phyloP scores from a whole-genome alignment of 1,284 basidiomycete genomes.

The Kalmanozyma brasiliensis region DNA sequence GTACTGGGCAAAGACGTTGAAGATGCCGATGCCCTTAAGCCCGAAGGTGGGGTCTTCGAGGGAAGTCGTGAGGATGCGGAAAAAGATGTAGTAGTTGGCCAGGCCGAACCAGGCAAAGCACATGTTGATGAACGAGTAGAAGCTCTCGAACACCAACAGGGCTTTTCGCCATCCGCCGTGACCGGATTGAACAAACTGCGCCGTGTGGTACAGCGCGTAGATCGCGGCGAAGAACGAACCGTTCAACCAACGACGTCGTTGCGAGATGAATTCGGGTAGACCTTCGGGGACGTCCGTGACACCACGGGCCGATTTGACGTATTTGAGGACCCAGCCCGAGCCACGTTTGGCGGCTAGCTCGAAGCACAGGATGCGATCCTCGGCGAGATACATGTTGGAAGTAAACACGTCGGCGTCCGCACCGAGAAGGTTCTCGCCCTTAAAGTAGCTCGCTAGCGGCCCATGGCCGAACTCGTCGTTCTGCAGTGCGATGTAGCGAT shows the following conservation, averaged over 20 bases:
- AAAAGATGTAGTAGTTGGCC: constrained; percentile 96
- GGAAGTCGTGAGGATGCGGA: constrained; percentile 89
- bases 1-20: constrained; percentile 86
- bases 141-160: constrained; percentile 80
- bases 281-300: constrained; percentile 95
- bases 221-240: constrained; percentile 88
- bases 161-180: constrained; percentile 83
- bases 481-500: constrained; percentile 84
- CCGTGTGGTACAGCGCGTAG: constrained; percentile 74
- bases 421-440: constrained; percentile 90
- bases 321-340: constrained; percentile 91
- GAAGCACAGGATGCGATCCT: constrained; percentile 88
- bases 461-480: constrained; percentile 87
- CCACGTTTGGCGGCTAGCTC: constrained; percentile 93
- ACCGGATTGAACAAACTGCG: constrained; percentile 84
- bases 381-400: constrained; percentile 71
- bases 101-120: constrained; percentile 88
- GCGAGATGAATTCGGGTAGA: constrained; percentile 92
- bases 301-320: constrained; percentile 92
- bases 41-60: constrained; percentile 81
- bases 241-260: constrained; percentile 89
- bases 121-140: constrained; percentile 89
- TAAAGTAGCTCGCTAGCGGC: constrained; percentile 94
- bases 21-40: constrained; percentile 77
- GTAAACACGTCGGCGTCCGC: constrained; percentile 94